Conservation (phyloP, 345 rosid genomes). For the Lumnitzera littorea region DNA sequence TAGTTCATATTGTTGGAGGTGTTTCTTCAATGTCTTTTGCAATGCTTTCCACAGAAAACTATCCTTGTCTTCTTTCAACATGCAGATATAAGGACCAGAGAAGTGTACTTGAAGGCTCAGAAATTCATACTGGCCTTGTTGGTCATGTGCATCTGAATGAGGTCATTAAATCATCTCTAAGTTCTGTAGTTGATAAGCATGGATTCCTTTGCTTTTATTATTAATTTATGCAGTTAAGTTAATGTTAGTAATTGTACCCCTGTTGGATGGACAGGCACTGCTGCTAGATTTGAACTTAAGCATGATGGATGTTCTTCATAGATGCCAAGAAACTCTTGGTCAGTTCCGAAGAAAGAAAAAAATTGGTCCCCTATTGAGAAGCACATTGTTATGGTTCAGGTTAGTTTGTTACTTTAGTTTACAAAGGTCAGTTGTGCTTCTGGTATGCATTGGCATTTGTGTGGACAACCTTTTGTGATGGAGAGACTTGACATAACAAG, state of each 20-base stretch:
- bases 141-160: conserved; percentile 75
- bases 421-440: no score
- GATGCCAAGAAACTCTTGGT: conserved; percentile 56
- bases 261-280: conserved; percentile 33
- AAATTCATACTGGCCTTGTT: conserved; percentile 47
- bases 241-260: background rate
- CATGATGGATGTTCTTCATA: conserved; percentile 47
- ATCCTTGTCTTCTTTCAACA: conserved; percentile 9
- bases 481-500: no score
- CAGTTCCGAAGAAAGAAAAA: conserved; percentile 65
- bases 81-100: conserved; percentile 52
- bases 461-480: no score
- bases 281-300: conserved; percentile 45
- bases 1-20: no score
- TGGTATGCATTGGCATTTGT: no score
- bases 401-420: conserved; percentile 21
- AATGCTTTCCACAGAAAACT: background rate
- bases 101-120: conserved; percentile 32
- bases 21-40: background rate
- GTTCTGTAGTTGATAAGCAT: background rate
- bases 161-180: conserved; percentile 26
- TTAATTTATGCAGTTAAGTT: background rate
- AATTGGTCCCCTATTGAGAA: conserved; percentile 35
- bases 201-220: no score
- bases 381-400: conserved; percentile 49